Conservation (phyloP, 345 rosid species). For the Citrus inodora region DNA sequence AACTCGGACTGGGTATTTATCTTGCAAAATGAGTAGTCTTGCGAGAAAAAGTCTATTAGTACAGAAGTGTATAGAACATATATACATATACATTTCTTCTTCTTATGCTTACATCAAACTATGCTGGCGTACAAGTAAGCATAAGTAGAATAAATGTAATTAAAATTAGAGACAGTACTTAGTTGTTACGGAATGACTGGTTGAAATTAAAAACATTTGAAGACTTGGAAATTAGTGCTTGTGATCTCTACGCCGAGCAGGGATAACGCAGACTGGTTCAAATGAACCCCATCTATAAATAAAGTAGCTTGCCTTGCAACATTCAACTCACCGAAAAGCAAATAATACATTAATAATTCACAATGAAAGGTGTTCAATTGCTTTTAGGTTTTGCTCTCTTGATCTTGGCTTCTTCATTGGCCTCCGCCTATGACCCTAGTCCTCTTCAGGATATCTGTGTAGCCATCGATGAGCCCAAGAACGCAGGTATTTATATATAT, state of each 20-base stretch:
- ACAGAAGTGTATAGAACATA: too few species aligned
- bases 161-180: too few species aligned
- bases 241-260: background rate
- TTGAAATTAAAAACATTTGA: too few species aligned
- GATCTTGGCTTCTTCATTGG: constrained; percentile 1
- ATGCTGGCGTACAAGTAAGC: too few species aligned
- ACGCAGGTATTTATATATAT: background rate
- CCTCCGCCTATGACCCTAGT: constrained; percentile 20
- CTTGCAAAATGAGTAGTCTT: too few species aligned
- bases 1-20: too few species aligned
- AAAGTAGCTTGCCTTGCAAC: background rate
- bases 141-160: too few species aligned
- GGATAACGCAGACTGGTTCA: background rate
- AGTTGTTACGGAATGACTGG: background rate
- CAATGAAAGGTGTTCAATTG: constrained; percentile 7
- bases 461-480: constrained; percentile 13
- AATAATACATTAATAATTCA: background rate
- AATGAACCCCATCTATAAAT: background rate
- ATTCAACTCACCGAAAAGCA: background rate
- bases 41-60: too few species aligned
- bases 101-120: too few species aligned
- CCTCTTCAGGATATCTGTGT: constrained; percentile 35
- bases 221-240: too few species aligned
- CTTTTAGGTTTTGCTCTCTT: constrained; percentile 6
- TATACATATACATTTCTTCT: too few species aligned